Percentiles rank a stretch among this genome's conserved stretches.
Conservation (phyloP, 2,329 filamentous ascomycete species). For the Tolypocladium sp. region DNA sequence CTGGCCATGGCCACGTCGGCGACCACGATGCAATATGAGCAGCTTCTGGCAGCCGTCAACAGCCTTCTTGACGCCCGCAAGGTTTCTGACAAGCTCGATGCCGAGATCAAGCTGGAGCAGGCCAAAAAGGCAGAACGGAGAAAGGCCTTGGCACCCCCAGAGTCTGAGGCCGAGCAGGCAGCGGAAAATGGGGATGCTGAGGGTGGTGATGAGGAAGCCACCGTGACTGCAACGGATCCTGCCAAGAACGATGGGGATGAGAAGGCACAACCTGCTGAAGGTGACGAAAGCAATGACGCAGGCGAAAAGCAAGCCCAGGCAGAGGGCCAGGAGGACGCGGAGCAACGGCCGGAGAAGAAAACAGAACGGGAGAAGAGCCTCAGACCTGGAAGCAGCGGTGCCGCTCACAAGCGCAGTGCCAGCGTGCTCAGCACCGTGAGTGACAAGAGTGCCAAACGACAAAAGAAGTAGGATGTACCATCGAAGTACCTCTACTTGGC, state of each 20-base stretch:
- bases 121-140: conserved; percentile 46
- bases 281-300: conserved; percentile 8
- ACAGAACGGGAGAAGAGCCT: conserved; percentile 18
- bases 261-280: conserved; percentile 7
- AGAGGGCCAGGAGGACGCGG: conserved; percentile 10
- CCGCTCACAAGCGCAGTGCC: conserved; percentile 66
- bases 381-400: conserved; percentile 29
- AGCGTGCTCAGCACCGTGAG: conserved; percentile 67
- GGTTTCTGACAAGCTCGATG: conserved; percentile 65
- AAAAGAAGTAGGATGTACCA: conserved; percentile 35
- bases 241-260: conserved; percentile 11
- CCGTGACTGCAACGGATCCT: conserved; percentile 5
- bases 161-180: conserved; percentile 6
- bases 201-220: conserved; percentile 7
- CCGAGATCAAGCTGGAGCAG: conserved; percentile 54
- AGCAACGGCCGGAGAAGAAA: conserved; percentile 17
- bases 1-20: conserved; percentile 66
- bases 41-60: conserved; percentile 58
- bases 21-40: conserved; percentile 64
- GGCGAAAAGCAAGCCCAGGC: not conserved
- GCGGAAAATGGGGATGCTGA: conserved; percentile 6
- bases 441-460: conserved; percentile 51
- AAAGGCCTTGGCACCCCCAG: conserved; percentile 20
- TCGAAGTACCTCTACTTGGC: conserved; percentile 12
- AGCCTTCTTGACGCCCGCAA: conserved; percentile 65